These are phyloP conservation scores for Diaporthe nobilis DNA, from an alignment of 2,329 filamentous ascomycete genomes.

Conservation along the genomic window DNA sequence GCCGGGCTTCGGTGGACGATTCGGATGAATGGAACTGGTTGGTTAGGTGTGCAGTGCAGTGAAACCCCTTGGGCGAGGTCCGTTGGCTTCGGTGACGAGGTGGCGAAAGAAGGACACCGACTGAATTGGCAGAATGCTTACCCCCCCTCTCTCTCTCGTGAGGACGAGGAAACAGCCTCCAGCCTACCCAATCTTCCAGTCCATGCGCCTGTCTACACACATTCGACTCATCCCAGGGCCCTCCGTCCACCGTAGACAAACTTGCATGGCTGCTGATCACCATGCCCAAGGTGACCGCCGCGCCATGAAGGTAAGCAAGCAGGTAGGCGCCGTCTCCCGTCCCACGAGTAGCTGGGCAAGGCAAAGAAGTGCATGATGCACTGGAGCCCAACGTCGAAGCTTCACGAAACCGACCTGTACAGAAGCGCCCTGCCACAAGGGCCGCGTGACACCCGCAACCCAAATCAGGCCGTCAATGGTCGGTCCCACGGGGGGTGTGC, in stretches of 20 bases:
- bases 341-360: neutral
- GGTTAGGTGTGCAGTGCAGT: neutral
- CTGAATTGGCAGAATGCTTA: neutral
- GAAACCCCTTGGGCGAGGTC: conserved; percentile 15
- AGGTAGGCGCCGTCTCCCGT: neutral
- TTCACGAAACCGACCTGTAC: neutral
- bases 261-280: neutral
- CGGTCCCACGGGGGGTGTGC: neutral
- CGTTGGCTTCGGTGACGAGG: neutral
- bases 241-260: neutral
- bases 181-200: neutral
- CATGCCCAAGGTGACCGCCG: neutral
- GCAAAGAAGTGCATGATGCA: neutral
- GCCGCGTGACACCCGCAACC: neutral
- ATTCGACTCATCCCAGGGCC: neutral
- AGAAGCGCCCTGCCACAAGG: neutral
- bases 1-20: neutral
- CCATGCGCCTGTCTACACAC: neutral
- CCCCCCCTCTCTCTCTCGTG: neutral
- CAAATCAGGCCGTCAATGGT: neutral
- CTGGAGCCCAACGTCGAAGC: neutral
- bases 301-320: neutral
- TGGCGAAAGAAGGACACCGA: neutral
- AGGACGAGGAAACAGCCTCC: neutral
- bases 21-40: neutral